Conservation (phyloP, 176 grass and related monocot genomes). For the Hyparrhenia diplandra region DNA sequence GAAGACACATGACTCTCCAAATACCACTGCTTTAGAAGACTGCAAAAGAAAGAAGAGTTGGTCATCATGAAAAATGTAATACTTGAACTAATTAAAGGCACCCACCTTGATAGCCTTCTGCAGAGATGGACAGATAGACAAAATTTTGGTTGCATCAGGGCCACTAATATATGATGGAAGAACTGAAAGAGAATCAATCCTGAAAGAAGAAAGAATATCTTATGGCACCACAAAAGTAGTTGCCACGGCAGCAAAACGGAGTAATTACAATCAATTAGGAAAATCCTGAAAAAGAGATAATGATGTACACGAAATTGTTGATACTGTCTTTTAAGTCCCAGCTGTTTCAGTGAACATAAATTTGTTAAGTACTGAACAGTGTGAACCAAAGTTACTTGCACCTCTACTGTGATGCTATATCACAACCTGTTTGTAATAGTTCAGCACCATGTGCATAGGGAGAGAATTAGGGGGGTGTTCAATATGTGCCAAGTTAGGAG, state of each 20-base stretch:
- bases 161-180: slow-evolving; percentile 82
- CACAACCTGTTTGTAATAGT: slow-evolving; percentile 20
- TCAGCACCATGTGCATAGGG: neutral
- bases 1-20: slow-evolving; percentile 78
- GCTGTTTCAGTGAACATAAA: slow-evolving; percentile 15
- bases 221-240: slow-evolving; percentile 4
- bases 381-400: slow-evolving; percentile 1
- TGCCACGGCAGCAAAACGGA: slow-evolving; percentile 23
- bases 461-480: neutral
- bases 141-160: slow-evolving; percentile 78
- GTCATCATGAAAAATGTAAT: slow-evolving; percentile 29
- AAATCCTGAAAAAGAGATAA: neutral
- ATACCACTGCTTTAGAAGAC: slow-evolving; percentile 80
- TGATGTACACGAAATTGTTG: neutral
- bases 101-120: slow-evolving; percentile 81
- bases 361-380: neutral
- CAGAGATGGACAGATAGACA: slow-evolving; percentile 75
- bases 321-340: slow-evolving; percentile 3
- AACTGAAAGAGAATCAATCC: slow-evolving; percentile 92
- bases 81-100: slow-evolving; percentile 17
- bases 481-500: neutral
- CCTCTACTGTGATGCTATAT: slow-evolving; percentile 3
- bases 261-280: neutral
- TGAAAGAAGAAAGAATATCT: slow-evolving; percentile 31
- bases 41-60: slow-evolving; percentile 51